A percentile compares a stretch with the other conserved stretches of the same genome.
phyloP scores from a whole-genome alignment of 1,139 yeast species.

The Scheffersomyces titani region DNA sequence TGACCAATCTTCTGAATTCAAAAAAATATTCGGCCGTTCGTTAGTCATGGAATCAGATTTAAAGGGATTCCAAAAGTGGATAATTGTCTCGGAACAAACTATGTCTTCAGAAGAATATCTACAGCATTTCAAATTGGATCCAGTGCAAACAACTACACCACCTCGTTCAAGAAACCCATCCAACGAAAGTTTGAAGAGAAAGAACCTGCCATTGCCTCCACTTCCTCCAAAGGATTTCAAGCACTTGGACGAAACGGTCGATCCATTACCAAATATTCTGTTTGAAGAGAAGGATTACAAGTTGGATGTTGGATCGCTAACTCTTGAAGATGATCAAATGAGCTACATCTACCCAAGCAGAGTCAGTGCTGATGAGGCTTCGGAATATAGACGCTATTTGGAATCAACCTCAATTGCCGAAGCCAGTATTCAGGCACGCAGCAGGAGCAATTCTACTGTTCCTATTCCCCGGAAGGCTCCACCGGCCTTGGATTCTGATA shows the following conservation, averaged over 20 bases:
- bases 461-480: conserved; percentile 13
- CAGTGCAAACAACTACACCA: conserved; percentile 4
- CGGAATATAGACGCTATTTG: background rate
- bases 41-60: conserved; percentile 71
- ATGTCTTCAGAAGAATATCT: conserved; percentile 46
- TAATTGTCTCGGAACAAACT: conserved; percentile 71
- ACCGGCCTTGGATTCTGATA: conserved; percentile 10
- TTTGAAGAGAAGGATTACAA: conserved; percentile 14
- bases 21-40: conserved; percentile 76
- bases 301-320: conserved; percentile 4
- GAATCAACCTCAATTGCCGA: background rate
- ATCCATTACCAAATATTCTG: conserved; percentile 12
- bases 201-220: conserved; percentile 21
- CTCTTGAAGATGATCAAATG: background rate
- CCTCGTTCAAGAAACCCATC: conserved; percentile 14
- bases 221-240: conserved; percentile 25
- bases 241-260: background rate
- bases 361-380: conserved; percentile 6
- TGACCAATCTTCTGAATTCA: conserved; percentile 68
- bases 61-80: conserved; percentile 83
- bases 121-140: conserved; percentile 19
- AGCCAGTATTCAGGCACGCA: background rate
- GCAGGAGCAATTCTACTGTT: background rate
- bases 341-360: conserved; percentile 11
- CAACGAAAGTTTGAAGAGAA: conserved; percentile 13